These are phyloP conservation scores for Ampelocalamus luodianensis DNA, from an alignment of 176 grass and related monocot species.

Conservation along the genomic window DNA sequence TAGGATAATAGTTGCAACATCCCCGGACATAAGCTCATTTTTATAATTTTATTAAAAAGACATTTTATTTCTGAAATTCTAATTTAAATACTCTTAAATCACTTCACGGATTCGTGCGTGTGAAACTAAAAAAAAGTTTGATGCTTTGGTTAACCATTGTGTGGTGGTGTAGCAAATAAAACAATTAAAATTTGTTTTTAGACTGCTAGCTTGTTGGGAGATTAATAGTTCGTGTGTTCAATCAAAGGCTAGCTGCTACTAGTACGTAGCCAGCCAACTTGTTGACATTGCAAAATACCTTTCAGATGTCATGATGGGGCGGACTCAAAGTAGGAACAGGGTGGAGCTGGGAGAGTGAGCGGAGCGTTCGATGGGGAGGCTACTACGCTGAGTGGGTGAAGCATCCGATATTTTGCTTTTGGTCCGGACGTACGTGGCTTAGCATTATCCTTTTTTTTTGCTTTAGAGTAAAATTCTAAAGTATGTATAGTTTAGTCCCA, in stretches of 20 bases:
- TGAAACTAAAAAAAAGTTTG: not conserved
- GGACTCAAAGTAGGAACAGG: too few relatives aligned
- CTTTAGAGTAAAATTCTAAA: too few relatives aligned
- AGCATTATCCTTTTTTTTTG: too few relatives aligned
- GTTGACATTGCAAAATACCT: not conserved
- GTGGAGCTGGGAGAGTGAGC: too few relatives aligned
- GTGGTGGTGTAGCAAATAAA: not conserved
- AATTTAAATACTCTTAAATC: not conserved
- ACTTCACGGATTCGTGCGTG: not conserved
- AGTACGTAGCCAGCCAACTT: not conserved
- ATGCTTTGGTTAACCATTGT: not conserved
- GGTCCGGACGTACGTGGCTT: too few relatives aligned
- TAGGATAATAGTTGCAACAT: too few relatives aligned
- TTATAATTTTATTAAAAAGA: too few relatives aligned
- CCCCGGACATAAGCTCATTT: too few relatives aligned
- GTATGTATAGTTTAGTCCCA: too few relatives aligned
- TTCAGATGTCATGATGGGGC: not conserved
- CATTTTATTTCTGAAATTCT: not conserved
- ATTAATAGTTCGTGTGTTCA: not conserved
- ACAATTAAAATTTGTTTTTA: not conserved
- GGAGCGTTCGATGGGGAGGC: too few relatives aligned
- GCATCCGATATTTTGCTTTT: too few relatives aligned
- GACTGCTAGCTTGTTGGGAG: not conserved
- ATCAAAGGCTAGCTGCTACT: not conserved
- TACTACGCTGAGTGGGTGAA: too few relatives aligned